Evolutionary conservation across 192 early-diverging fungal genomes (phyloP).

Genomic region (Coemansia sp.): DNA sequence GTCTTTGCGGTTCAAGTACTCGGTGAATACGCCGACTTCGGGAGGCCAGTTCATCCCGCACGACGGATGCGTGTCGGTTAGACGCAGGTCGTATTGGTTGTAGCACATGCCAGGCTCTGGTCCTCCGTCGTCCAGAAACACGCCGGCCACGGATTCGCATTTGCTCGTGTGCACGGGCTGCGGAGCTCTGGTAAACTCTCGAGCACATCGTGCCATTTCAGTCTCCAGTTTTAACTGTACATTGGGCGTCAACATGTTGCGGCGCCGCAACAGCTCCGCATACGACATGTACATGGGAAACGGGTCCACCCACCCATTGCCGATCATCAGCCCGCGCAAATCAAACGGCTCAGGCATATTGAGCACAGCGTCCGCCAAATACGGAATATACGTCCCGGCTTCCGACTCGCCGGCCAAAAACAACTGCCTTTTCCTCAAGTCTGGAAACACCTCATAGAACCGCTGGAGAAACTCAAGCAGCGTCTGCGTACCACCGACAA

Average conservation of each 20-base stretch:
- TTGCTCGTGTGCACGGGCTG: constrained; percentile 49
- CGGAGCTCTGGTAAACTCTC: constrained; percentile 42
- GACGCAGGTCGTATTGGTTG: constrained; percentile 72
- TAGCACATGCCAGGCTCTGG: constrained; percentile 56
- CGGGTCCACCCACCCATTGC: constrained; percentile 81
- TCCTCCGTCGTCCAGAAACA: constrained; percentile 39
- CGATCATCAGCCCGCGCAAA: constrained; percentile 61
- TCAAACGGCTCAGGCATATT: constrained; percentile 11
- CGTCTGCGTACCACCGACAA: constrained; percentile 37
- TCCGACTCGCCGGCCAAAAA: constrained; percentile 75
- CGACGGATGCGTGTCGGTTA: constrained; percentile 58
- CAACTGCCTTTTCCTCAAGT: constrained; percentile 52
- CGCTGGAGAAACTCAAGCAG: constrained; percentile 59
- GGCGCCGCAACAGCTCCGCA: constrained; percentile 40
- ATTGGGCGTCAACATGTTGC: constrained; percentile 28
- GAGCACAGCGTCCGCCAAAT: constrained; percentile 61
- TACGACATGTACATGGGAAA: constrained; percentile 58
- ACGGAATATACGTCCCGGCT: constrained; percentile 73
- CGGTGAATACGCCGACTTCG: constrained; percentile 40
- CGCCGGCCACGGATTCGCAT: constrained; percentile 37
- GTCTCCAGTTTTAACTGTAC: constrained; percentile 24
- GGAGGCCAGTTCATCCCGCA: constrained; percentile 66
- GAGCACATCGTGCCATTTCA: constrained; percentile 36
- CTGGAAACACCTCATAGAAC: constrained; percentile 62
- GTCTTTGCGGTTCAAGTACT: constrained; percentile 54